Base-by-base conservation (phyloP, 1,284 basidiomycete genomes). In the Entoloma clypeatum region DNA sequence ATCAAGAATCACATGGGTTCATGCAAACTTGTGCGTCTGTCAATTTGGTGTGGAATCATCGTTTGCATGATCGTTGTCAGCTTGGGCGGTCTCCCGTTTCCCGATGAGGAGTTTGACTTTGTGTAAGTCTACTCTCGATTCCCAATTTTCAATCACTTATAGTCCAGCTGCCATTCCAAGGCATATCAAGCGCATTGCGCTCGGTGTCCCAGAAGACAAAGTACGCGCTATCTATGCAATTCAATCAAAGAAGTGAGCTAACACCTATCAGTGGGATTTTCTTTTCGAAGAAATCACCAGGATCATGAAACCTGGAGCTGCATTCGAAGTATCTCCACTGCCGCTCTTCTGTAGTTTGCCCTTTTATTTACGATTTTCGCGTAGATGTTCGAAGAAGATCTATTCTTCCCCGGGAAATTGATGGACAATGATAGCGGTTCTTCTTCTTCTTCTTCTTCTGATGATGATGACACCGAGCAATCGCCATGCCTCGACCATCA, bases 141-240 rank as follows among this genome's bases (percentile, higher is more conserved):
- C 11, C 7, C 7, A 6, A 34, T 27, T 13, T 3, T n/a, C 4
- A 10, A 2, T 36, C 28, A 14, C 14, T 2, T 8, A 1, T n/a
- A 19, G 14, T 18, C 38, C 26, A n/a, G 30, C 36, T 17, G 31
- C n/a, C 25, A 34, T 41, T 33, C 16, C 32, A 19, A 10, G 81
- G 23, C 79, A 80, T 55, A 64, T 81, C 47, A 81, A 80, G 50
- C 72, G 82, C 9, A 76, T 86, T 33, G 77, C 79, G 1, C 68
- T 80, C 17, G 83, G 81, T 25, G 77, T 86, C 27, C 83, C 83
- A 10, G 82, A 86, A 54, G 71, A 85, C 55, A 80, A 79, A 65
- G 81, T 81, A 39, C 27, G 67, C 58, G 3, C 22, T 8, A 2
- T 28, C 17, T 41, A 35, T 42, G 32, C 5, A 21, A 33, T 25